Base-by-base conservation (phyloP, 192 early-diverging fungal species). In the Mortierella hygrophila region DNA sequence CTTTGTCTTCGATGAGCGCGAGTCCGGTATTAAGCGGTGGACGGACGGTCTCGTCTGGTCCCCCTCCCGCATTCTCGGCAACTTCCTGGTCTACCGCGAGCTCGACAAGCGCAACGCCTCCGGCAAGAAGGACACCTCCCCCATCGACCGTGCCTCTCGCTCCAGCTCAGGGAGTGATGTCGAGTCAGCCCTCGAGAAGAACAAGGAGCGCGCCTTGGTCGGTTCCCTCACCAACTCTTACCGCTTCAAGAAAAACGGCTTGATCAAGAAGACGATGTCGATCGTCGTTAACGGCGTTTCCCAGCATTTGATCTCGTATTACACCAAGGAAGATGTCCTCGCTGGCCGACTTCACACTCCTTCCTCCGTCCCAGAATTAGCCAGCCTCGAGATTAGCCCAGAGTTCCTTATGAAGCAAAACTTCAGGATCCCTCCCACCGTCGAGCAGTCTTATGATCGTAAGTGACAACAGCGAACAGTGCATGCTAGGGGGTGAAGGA, bases 1-100 rank as follows among this genome's bases (percentile, higher is more conserved):
- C n/a, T 94, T 96, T 57, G 94, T 97, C 55, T 97, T 96, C 90
- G 94, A 97, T 80, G 96, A 97, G 88, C 89, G 92, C 71, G 95
- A 96, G 80, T 94, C 94, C 49, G 93, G 94, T 9, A 96, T 97
- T 88, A 96, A 95, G 85, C 91, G 96, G 29, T 97, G 96, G 96
- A 97, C 96, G 4, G 96, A 97, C 72, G 95, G 95, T 8, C 90
- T 93, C 11, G 87, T 92, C 23, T 97, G 96, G 96, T 95, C 95
- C 44, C 96, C 96, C 15, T 96, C 95, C 21, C 93, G 96, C 38
- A 96, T 97, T 38, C 85, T 95, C 40, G 94, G 94, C 74, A 95
- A 95, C 72, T 97, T 96, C 78, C 82, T 97, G 54, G 89, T 96
- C 63, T 97, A 97, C 89, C 93, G 95, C 70, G 96, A 97, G 81